These are phyloP conservation scores for Fonsecaea erecta DNA, from an alignment of 2,329 filamentous ascomycete genomes.

Conservation along the genomic window DNA sequence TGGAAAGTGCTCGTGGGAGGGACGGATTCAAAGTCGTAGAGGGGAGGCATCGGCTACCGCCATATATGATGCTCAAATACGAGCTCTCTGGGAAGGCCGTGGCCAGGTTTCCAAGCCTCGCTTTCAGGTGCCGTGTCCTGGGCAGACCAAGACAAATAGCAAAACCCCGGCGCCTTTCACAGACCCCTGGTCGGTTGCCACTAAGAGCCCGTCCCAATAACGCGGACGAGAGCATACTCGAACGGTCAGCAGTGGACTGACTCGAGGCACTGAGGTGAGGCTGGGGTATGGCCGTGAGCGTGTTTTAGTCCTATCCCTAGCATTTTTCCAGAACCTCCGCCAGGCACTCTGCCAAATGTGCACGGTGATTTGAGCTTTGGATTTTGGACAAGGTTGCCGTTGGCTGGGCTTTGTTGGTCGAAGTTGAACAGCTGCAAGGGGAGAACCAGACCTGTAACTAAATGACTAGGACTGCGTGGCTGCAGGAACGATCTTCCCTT, in stretches of 20 bases:
- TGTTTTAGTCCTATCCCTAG: neutral
- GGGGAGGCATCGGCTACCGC: neutral
- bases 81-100: neutral
- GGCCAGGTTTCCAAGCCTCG: conserved; percentile 16
- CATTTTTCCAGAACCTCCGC: conserved; percentile 8
- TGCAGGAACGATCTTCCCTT: neutral
- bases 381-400: neutral
- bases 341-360: neutral
- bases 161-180: neutral
- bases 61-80: conserved; percentile 17
- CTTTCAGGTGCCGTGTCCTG: neutral
- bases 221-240: neutral
- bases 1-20: neutral
- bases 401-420: neutral
- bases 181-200: conserved; percentile 10
- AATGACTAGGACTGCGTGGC: neutral
- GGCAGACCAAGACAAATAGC: conserved; percentile 9
- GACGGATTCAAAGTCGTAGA: neutral
- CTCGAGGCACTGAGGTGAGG: conserved; percentile 2
- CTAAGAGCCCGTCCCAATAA: neutral
- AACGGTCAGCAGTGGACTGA: neutral
- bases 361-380: neutral
- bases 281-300: neutral
- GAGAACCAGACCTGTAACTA: neutral
- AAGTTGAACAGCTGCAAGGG: neutral